Conservation (phyloP, 257 asterid genomes). For the Solanum sejunctum region DNA sequence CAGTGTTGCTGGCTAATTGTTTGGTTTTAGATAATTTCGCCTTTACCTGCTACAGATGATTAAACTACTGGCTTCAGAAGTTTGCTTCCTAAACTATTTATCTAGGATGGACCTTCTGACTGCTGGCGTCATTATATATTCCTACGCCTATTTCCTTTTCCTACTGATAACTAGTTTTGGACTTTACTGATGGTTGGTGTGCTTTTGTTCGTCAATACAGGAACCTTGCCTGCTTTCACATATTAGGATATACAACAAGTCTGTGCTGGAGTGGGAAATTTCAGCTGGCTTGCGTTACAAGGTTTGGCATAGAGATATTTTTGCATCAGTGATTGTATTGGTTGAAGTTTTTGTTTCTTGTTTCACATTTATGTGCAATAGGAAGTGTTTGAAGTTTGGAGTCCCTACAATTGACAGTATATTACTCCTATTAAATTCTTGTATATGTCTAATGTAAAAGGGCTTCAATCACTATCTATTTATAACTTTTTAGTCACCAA, state of each 20-base stretch:
- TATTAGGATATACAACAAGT: conserved; percentile 77
- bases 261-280: conserved; percentile 98
- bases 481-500: not conserved
- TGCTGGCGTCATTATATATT: not conserved
- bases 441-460: not conserved
- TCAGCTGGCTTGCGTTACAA: conserved; percentile 88
- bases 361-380: not conserved
- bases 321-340: not conserved
- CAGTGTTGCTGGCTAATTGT: not conserved
- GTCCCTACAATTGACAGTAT: not conserved
- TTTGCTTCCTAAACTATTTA: not conserved
- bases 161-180: not conserved
- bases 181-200: not conserved
- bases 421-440: not conserved
- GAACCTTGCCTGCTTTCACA: conserved; percentile 91
- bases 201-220: conserved; percentile 20
- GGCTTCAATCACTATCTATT: not conserved
- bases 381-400: not conserved
- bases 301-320: conserved; percentile 36
- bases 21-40: not conserved
- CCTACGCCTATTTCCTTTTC: not conserved
- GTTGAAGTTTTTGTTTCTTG: not conserved
- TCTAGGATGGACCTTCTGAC: not conserved
- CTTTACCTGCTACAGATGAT: not conserved
- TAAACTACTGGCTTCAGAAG: not conserved